Conservation (phyloP, 768 basidiomycete species). For the Ramaria sp. region DNA sequence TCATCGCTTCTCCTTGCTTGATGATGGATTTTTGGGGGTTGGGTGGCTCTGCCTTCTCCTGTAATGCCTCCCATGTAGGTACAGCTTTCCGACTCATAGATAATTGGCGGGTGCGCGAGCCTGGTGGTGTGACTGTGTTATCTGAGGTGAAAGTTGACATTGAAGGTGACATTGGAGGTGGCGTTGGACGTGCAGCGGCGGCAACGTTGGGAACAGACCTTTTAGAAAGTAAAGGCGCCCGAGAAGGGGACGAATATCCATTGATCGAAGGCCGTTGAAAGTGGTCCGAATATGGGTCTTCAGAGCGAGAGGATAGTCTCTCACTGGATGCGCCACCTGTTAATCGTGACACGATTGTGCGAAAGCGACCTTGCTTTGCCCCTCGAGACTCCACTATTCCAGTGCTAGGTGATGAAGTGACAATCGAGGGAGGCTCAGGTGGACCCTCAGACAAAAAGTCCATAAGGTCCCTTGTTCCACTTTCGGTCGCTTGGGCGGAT, state of each 20-base stretch:
- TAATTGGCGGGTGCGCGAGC: slow-evolving; percentile 18
- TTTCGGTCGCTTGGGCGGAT: slow-evolving; percentile 23
- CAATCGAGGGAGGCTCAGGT: slow-evolving; percentile 19
- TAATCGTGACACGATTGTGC: slow-evolving; percentile 1
- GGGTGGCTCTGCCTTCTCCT: slow-evolving; percentile 14
- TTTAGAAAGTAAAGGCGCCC: background rate
- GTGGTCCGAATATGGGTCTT: background rate
- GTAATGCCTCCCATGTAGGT: slow-evolving; percentile 19
- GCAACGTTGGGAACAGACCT: slow-evolving; percentile 4
- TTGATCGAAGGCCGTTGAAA: background rate
- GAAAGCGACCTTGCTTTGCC: slow-evolving; percentile 1
- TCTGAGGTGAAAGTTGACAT: background rate
- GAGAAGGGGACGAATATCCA: background rate
- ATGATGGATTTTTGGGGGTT: slow-evolving; percentile 15
- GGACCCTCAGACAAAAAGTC: slow-evolving; percentile 47
- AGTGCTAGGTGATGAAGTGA: slow-evolving; percentile 17
- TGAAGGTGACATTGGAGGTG: background rate
- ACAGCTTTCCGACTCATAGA: slow-evolving; percentile 21
- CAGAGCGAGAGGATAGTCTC: background rate
- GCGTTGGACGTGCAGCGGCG: background rate
- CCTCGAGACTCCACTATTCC: background rate
- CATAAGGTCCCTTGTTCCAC: slow-evolving; percentile 42
- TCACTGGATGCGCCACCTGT: slow-evolving; percentile 7
- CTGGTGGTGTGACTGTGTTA: background rate
- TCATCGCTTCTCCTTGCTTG: background rate